Base-by-base conservation (phyloP, 225 moss, liverwort and hornwort genomes). In the Rhytidiadelphus loreus region DNA sequence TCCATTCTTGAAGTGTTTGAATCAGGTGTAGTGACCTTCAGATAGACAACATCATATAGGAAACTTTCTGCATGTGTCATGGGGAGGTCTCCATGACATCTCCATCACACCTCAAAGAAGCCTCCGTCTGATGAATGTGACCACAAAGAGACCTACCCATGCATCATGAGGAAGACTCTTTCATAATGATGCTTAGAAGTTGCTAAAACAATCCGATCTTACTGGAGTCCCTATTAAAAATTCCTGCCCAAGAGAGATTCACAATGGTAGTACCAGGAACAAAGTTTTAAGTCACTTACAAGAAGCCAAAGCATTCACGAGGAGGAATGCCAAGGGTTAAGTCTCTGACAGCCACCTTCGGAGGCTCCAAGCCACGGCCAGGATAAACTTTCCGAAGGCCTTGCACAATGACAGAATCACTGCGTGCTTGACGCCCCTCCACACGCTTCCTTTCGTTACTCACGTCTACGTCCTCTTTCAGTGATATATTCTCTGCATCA, bases 261-360 rank as follows among this genome's bases (percentile, higher is more conserved):
- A 76, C 63, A 76, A 21, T 37, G 48, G 48, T 46, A 48, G 26
- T 44, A 75, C 16, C 53, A 77, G 53, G 53, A 64, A 88, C 16
- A 76, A 61, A 53, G 64, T 77, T 56, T 73, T 5, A 19, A 43
- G 65, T 81, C 60, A 64, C 98, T 96, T 91, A 98, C 97, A 98
- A 93, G 78, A 97, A 98, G 61, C 98, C 98, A 64, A 98, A 98
- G 88, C 98, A 98, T 96, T 98, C 95, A 75, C 95, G 92, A 41
- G 95, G 87, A 87, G 95, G 93, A 70, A 98, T 96, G 86, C 97
- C 96, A 29, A 98, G 93, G 68, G 91, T 96, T 65, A 98, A 95
- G 84, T 97, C 93, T 90, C 85, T 86, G 28, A 98, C 96, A 56
- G 98, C 98, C 86, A 96, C 94, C 88, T 97, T 97, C 12, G 77